phyloP scores from a whole-genome alignment of 192 early-diverging fungal species.

The Ambispora gerdemannii region DNA sequence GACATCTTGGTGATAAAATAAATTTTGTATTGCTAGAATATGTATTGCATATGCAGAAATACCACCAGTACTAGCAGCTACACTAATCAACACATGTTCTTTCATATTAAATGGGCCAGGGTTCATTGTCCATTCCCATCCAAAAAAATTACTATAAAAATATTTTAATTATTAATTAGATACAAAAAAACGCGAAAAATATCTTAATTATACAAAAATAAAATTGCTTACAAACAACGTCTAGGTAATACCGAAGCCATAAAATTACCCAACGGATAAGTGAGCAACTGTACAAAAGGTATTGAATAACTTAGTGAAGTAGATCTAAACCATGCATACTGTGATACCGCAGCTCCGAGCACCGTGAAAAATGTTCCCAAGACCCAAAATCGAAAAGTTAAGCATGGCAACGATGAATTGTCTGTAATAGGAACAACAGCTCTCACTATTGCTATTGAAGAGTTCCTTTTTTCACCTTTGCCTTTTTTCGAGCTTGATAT shows the following conservation, averaged over 20 bases:
- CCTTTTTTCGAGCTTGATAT: not conserved
- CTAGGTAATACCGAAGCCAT: slow-evolving; percentile 29
- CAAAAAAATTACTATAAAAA: not conserved
- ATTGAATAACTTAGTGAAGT: slow-evolving; percentile 29
- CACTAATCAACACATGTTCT: slow-evolving; percentile 60
- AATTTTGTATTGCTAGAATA: not conserved
- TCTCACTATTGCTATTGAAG: not conserved
- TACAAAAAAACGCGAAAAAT: not conserved
- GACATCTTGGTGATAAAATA: not conserved
- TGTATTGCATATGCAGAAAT: slow-evolving; percentile 49
- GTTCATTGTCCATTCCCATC: slow-evolving; percentile 8
- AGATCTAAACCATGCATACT: slow-evolving; percentile 35
- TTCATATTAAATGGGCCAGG: slow-evolving; percentile 61
- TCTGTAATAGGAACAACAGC: slow-evolving; percentile 39
- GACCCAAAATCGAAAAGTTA: slow-evolving; percentile 52
- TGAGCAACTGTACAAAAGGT: slow-evolving; percentile 36
- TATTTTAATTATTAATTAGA: not conserved
- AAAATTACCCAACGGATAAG: slow-evolving; percentile 34
- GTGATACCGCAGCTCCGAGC: slow-evolving; percentile 32
- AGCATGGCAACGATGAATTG: slow-evolving; percentile 38
- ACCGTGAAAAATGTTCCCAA: slow-evolving; percentile 39
- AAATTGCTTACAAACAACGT: not conserved
- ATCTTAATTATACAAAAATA: not conserved
- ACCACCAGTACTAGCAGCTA: slow-evolving; percentile 51
- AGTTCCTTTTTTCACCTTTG: not conserved